These are phyloP conservation scores for Geotrichum restrictum DNA, from an alignment of 1,139 yeast genomes.

Conservation along the genomic window DNA sequence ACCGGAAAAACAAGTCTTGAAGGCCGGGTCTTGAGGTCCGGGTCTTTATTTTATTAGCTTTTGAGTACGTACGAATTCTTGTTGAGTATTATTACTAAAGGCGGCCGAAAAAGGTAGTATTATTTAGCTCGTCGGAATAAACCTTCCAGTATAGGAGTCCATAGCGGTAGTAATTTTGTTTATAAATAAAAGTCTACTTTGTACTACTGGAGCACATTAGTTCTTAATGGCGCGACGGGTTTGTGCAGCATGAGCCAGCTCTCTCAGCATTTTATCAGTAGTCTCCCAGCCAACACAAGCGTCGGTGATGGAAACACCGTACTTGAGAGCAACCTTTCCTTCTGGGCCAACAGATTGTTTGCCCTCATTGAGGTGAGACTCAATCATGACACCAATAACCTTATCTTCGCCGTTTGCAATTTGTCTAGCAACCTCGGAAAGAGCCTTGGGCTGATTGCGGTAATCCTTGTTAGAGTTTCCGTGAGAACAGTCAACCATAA, in stretches of 20 bases:
- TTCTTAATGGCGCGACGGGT: background rate
- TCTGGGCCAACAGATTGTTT: slow-evolving; percentile 69
- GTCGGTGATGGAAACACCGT: slow-evolving; percentile 96
- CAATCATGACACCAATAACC: slow-evolving; percentile 86
- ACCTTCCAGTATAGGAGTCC: too few relatives aligned
- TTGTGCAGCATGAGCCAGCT: slow-evolving; percentile 66
- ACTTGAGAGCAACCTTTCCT: slow-evolving; percentile 71
- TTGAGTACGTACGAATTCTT: too few relatives aligned
- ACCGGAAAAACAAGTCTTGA: too few relatives aligned
- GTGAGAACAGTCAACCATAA: slow-evolving; percentile 97
- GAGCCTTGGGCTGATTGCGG: slow-evolving; percentile 90
- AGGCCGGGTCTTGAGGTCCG: too few relatives aligned
- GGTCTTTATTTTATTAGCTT: too few relatives aligned
- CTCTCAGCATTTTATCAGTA: slow-evolving; percentile 73
- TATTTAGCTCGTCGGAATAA: too few relatives aligned
- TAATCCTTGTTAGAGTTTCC: slow-evolving; percentile 93
- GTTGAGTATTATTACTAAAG: too few relatives aligned
- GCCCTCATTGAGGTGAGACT: slow-evolving; percentile 88
- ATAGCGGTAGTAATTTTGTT: too few relatives aligned
- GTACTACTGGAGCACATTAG: background rate
- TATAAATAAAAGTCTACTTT: background rate
- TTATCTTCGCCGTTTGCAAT: slow-evolving; percentile 68
- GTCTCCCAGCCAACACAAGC: slow-evolving; percentile 94
- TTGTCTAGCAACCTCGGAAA: slow-evolving; percentile 74
- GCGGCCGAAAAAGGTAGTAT: too few relatives aligned